Percentiles rank a stretch among this genome's conserved stretches.
phyloP scores from a whole-genome alignment of 176 grass and related monocot species.

The Metroxylon sagu region DNA sequence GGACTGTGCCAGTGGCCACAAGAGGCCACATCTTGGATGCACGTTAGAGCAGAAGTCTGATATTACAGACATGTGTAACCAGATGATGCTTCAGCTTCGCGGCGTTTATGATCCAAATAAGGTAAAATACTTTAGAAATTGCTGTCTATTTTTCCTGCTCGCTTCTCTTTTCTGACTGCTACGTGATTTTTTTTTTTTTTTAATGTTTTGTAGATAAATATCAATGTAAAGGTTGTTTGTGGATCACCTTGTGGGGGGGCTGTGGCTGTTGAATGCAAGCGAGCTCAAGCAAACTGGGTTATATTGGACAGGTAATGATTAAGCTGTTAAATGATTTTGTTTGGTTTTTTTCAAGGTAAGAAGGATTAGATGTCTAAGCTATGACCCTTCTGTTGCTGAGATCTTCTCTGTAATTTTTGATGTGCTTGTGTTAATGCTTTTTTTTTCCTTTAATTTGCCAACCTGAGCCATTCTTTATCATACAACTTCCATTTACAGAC shows the following conservation, averaged over 20 bases:
- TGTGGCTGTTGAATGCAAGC: conserved; percentile 77
- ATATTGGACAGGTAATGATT: conserved; percentile 86
- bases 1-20: conserved; percentile 89
- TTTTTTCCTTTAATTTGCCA: conserved; percentile 10
- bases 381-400: no score
- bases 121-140: conserved; percentile 34
- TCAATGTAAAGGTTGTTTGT: conserved; percentile 78
- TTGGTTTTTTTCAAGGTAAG: no score
- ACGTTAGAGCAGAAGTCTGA: conserved; percentile 74
- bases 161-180: not conserved
- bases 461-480: no score
- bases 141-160: conserved; percentile 9
- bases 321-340: no score
- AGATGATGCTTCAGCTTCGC: conserved; percentile 73
- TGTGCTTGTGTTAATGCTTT: not conserved
- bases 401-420: no score
- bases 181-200: conserved; percentile 3
- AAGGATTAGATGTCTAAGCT: no score
- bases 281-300: conserved; percentile 92
- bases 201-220: conserved; percentile 53
- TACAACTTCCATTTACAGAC: conserved; percentile 24
- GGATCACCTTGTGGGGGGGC: conserved; percentile 78
- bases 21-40: conserved; percentile 23
- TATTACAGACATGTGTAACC: conserved; percentile 63
- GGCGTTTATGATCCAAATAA: conserved; percentile 64